A percentile compares a stretch with the other conserved stretches of the same genome.
phyloP scores from a whole-genome alignment of 768 basidiomycete species.

The Pulveroboletus sp. region DNA sequence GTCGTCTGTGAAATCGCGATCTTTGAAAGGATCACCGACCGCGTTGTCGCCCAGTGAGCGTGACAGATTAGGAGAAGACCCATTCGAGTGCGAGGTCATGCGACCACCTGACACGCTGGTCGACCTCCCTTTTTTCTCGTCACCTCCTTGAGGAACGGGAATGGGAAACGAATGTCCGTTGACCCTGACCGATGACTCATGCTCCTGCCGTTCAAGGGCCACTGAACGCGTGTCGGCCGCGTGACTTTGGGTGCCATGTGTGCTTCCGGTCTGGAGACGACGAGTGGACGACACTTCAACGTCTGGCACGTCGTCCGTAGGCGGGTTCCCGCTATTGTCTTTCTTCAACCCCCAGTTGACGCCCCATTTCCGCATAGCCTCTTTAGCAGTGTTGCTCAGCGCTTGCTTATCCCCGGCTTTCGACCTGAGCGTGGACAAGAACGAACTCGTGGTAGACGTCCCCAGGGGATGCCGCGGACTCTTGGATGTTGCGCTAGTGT shows the following conservation, averaged over 20 bases:
- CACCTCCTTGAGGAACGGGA: constrained; percentile 27
- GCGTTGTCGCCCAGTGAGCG: constrained; percentile 32
- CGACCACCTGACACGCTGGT: constrained; percentile 25
- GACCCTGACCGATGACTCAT: constrained; percentile 30
- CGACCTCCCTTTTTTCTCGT: constrained; percentile 24
- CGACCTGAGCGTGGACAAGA: constrained; percentile 77
- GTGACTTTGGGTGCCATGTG: constrained; percentile 55
- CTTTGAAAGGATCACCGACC: constrained; percentile 26
- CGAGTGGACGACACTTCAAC: constrained; percentile 37
- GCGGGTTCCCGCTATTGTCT: constrained; percentile 34
- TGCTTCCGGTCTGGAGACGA: constrained; percentile 32
- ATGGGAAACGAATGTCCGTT: constrained; percentile 31
- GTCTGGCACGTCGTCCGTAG: constrained; percentile 42
- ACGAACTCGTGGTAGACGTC: constrained; percentile 40
- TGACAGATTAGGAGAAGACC: constrained; percentile 31
- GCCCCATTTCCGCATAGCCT: constrained; percentile 90
- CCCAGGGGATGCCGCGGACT: constrained; percentile 43
- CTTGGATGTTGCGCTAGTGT: constrained; percentile 27
- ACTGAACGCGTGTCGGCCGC: constrained; percentile 74
- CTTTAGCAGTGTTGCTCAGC: constrained; percentile 78
- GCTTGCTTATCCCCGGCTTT: constrained; percentile 82
- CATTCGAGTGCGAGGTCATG: constrained; percentile 23
- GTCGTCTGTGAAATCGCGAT: constrained; percentile 31
- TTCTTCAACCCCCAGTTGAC: constrained; percentile 65
- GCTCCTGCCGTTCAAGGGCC: constrained; percentile 62